Evolutionary conservation across 768 basidiomycete species (phyloP), one percentile per base, ranked within the genome.

Genomic region (Suillus variegatus): DNA sequence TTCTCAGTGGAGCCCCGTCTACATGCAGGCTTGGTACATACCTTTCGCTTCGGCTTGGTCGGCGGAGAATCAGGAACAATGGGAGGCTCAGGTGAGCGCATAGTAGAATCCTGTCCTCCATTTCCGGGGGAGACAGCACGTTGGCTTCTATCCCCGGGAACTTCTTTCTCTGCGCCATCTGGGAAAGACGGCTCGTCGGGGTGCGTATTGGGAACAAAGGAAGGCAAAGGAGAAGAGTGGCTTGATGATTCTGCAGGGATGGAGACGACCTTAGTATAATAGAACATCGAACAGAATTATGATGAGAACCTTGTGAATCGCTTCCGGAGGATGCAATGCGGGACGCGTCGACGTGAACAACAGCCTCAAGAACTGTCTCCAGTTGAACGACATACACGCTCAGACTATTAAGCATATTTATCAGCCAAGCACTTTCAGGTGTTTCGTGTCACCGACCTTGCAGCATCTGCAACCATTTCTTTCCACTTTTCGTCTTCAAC

Each of bases 401-500:
- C 57, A 79, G 75, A 43, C 84, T 85, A 65, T 25, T 10, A 28
- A 60, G 14, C 13, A 67, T 4, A 35, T 51, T 32, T 28, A 18
- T 76, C 20, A 69, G 65, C n/a, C 25, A 47, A 20, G 56, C 20
- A 61, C n/a, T 20, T 58, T 40, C 18, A 61, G 54, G 52, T 65
- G 46, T 36, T 61, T 22, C 40, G 13, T 38, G 32, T 61, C 51
- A 46, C 73, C 77, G 56, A 90, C 90, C 76, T 81, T 68, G 78
- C 78, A 2, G 85, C 85, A 66, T 86, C 85, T 0, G 80, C 75
- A 0, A 79, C 76, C 43, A 91, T 72, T 44, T 85, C 82, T 38
- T 76, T 75, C 89, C 88, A 92, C 25, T 67, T 78, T n/a, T 81
- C 81, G 25, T 72, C 69, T 2, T 88, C 88, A n/a, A 88, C 74